Base-by-base conservation (phyloP, 176 grass and related monocot species). In the Aegilops tauschii region DNA sequence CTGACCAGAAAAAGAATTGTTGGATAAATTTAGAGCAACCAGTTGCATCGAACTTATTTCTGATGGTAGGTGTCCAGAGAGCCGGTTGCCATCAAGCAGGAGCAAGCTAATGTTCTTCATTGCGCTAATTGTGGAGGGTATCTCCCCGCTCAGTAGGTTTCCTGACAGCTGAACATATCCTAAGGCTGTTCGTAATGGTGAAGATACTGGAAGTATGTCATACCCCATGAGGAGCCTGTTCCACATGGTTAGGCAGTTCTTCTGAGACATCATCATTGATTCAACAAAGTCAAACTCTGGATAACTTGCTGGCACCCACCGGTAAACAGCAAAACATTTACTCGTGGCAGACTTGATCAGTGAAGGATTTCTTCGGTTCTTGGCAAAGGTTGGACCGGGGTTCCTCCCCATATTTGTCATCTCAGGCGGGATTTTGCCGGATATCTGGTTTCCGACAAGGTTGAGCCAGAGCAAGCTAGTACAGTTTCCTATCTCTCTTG, bases 391-490 rank as follows among this genome's bases (percentile, higher is more conserved):
- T 25, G 89, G 81, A 28, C 47, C 50, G 11, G 92, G 92, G 36
- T 94, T 40, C 0, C 75, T 87, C 50, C 92, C 92, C 14, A 89
- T 91, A 9, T 8, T 12, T 70, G 87, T 29, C 69, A 94, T 89
- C 79, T 85, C 70, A 5, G 36, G 70, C 0, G 92, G 89, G 13
- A 93, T 93, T 9, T 16, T 5, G 11, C 92, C 92, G 3, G 74
- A 82, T 14, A 93, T 73, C 72, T 8, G 37, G 73, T 93, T 93
- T 20, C 73, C 36, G 1, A 69, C 89, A 28, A 93, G 75, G 75
- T 93, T 93, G 50, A 94, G 50, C 92, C 92, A 94, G 49, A 94
- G 37, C 56, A 94, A 63, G 82, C 89, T 94, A 45, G 32, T 89
- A 61, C 92, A 94, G 39, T 89, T 94, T 2, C 92, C 92, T 17